A percentile compares a stretch with the other conserved stretches of the same genome.
Conservation (phyloP, 139 green algal genomes). For the Zygnema circumcarinatum region DNA sequence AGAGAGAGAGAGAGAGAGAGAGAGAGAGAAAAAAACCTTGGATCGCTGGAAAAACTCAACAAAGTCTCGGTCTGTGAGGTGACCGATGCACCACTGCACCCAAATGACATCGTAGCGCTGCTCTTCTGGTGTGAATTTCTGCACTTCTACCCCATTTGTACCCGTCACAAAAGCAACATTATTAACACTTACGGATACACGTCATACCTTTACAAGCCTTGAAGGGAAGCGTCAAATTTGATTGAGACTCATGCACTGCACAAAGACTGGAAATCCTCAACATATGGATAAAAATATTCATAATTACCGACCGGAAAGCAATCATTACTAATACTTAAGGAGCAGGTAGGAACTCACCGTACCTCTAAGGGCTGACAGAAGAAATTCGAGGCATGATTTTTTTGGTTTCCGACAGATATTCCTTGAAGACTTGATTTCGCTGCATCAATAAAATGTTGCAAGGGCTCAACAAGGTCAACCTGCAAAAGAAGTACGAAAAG, state of each 20-base stretch:
- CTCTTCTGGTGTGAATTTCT: slow-evolving; percentile 68
- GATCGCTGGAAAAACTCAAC: slow-evolving; percentile 78
- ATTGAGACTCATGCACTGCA: too few species aligned
- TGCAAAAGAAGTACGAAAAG: slow-evolving; percentile 5
- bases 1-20: not conserved
- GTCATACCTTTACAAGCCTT: too few species aligned
- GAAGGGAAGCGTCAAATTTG: too few species aligned
- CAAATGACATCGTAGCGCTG: slow-evolving; percentile 80
- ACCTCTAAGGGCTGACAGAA: slow-evolving; percentile 50
- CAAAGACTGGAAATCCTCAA: too few species aligned
- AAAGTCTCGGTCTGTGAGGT: slow-evolving; percentile 90
- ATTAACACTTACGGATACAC: too few species aligned
- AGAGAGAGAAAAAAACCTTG: not conserved
- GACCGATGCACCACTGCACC: slow-evolving; percentile 88
- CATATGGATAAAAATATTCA: too few species aligned
- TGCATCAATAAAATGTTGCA: slow-evolving; percentile 48
- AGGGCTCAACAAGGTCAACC: slow-evolving; percentile 84
- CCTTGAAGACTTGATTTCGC: not conserved
- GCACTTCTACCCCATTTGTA: too few species aligned
- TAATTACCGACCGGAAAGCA: too few species aligned
- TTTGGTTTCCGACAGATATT: not conserved
- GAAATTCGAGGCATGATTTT: slow-evolving; percentile 45
- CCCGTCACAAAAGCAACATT: too few species aligned
- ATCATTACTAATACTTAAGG: too few species aligned
- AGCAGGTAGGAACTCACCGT: not conserved